Conservation (phyloP, 2,329 filamentous ascomycete species). For the Sporothrix globosa region DNA sequence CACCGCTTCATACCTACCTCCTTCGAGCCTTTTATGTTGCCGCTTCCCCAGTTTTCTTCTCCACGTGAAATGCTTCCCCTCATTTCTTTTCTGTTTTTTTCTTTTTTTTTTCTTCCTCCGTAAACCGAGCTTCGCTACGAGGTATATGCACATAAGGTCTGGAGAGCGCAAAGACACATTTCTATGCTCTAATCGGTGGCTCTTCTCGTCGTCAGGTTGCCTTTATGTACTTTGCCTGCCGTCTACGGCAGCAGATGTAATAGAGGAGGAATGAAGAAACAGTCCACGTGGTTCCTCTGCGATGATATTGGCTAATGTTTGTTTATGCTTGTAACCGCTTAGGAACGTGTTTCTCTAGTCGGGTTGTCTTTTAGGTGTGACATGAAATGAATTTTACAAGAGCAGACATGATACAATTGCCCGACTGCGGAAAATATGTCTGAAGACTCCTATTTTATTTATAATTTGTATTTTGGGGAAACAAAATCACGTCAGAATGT, state of each 20-base stretch:
- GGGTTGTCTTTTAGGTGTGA: no score
- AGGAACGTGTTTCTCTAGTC: no score
- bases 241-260: background rate
- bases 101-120: background rate
- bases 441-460: no score
- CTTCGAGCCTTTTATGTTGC: background rate
- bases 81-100: background rate
- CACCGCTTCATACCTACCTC: background rate
- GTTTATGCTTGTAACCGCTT: background rate
- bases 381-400: no score
- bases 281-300: background rate
- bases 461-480: no score
- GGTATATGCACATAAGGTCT: background rate
- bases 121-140: constrained; percentile 24
- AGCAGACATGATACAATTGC: no score
- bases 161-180: background rate
- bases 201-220: background rate
- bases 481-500: no score
- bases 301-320: background rate
- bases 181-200: background rate
- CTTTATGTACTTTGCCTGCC: background rate
- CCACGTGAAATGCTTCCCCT: background rate
- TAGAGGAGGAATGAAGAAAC: background rate
- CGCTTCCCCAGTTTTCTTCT: constrained; percentile 10
- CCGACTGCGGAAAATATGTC: no score